phyloP scores from a whole-genome alignment of 495 filamentous ascomycete species.

The Talaromyces proteolyticus region DNA sequence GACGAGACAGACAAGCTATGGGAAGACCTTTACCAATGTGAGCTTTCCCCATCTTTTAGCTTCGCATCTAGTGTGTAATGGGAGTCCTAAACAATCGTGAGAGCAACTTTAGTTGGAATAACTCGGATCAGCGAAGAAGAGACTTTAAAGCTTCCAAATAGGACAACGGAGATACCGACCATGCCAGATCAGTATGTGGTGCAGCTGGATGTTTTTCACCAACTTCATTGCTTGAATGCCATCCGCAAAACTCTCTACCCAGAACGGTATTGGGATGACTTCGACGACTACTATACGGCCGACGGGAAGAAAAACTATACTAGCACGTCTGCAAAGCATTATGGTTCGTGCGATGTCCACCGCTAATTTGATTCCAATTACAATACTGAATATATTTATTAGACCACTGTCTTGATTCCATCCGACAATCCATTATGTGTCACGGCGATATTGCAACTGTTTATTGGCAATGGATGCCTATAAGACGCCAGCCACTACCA shows the following conservation, averaged over 20 bases:
- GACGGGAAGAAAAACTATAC: neutral
- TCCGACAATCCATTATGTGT: conserved; percentile 13
- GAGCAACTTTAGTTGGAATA: conserved; percentile 7
- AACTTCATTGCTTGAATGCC: conserved; percentile 18
- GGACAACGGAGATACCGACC: conserved; percentile 7
- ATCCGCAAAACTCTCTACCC: conserved; percentile 6
- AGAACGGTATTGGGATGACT: neutral
- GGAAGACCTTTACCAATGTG: conserved; percentile 12
- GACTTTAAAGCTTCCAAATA: conserved; percentile 10
- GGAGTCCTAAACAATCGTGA: neutral
- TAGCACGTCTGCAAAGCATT: neutral
- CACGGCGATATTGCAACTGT: conserved; percentile 4
- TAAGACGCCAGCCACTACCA: neutral
- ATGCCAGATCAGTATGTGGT: conserved; percentile 14
- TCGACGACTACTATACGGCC: neutral
- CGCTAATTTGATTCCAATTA: neutral
- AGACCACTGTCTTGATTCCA: conserved; percentile 12
- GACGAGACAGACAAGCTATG: conserved; percentile 8
- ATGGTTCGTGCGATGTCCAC: neutral
- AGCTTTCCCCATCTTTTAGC: conserved; percentile 4
- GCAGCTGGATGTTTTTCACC: conserved; percentile 20
- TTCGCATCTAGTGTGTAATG: too few relatives aligned
- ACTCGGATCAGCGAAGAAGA: conserved; percentile 9
- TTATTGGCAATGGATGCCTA: neutral
- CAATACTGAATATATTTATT: neutral